These are phyloP conservation scores for Dothideomycetes sp. DNA, from an alignment of 2,329 filamentous ascomycete genomes.

Conservation along the genomic window DNA sequence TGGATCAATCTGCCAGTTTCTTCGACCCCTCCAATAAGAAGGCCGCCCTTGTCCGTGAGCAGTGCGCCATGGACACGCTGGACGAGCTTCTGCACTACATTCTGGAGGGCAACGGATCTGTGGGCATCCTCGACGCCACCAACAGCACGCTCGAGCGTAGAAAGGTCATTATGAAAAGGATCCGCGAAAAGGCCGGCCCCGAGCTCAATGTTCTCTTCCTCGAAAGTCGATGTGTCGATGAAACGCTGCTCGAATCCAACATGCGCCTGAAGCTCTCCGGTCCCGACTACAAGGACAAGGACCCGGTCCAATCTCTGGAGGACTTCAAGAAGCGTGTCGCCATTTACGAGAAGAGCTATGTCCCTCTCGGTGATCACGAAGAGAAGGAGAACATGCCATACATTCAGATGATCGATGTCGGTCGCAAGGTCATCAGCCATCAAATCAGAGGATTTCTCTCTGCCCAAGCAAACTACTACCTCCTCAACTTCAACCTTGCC, in stretches of 20 bases:
- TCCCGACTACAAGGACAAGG: slow-evolving; percentile 90
- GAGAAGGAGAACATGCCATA: slow-evolving; percentile 87
- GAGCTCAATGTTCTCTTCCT: slow-evolving; percentile 86
- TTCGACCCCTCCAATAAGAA: slow-evolving; percentile 84
- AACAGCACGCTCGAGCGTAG: slow-evolving; percentile 88
- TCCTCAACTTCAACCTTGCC: slow-evolving; percentile 93
- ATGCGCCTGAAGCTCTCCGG: slow-evolving; percentile 95
- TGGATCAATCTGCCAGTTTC: slow-evolving; percentile 55
- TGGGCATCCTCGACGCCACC: slow-evolving; percentile 93
- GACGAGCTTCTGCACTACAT: slow-evolving; percentile 90
- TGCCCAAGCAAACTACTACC: slow-evolving; percentile 83
- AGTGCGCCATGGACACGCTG: slow-evolving; percentile 82
- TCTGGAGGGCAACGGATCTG: slow-evolving; percentile 67
- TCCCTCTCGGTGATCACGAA: slow-evolving; percentile 81
- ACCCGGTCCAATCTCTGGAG: slow-evolving; percentile 68
- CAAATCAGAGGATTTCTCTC: slow-evolving; percentile 86
- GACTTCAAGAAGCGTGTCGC: slow-evolving; percentile 91
- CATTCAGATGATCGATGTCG: slow-evolving; percentile 96
- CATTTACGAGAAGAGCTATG: slow-evolving; percentile 89
- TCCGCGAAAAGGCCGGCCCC: slow-evolving; percentile 65
- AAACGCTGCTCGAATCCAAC: slow-evolving; percentile 78
- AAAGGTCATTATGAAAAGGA: slow-evolving; percentile 55
- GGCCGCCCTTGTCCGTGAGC: slow-evolving; percentile 74
- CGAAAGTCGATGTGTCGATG: slow-evolving; percentile 84
- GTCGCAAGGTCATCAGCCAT: slow-evolving; percentile 83